Base-by-base conservation (phyloP, 495 filamentous ascomycete genomes). In the Neurospora sp. region DNA sequence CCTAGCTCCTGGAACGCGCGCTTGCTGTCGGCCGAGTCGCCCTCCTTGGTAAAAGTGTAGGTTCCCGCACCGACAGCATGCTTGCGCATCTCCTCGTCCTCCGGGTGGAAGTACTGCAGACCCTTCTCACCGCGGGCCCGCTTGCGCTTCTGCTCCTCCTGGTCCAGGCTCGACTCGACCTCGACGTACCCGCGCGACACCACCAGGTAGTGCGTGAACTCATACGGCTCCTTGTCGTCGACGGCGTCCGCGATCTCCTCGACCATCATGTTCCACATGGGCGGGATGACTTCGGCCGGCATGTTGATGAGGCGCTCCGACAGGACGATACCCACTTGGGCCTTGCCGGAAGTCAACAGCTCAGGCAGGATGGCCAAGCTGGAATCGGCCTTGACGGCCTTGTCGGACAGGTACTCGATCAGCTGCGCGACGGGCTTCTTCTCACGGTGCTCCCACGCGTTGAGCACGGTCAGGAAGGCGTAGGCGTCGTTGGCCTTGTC, bases 291-390 rank as follows among this genome's bases (percentile, higher is more conserved):
- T 82, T 98, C 92, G 37, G 92, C 85, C 20, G 96, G 96, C 85
- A 97, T 93, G 82, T 99, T 99, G 85, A 98, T 92, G 73, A 98
- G 81, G 17, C 96, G 89, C 81, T 99, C 96, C 0, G 93, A 92
- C 38, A 99, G 84, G 48, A 99, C 88, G 8, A 99, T 84, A 0
- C 96, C 96, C 53, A 97, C 75, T 16, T 61, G 87, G 68, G 88
- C 85, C 5, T 89, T 84, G 9, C 81, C 77, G 6, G 87, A 83
- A 3, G 87, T 81, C 40, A 94, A 82, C 48, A 94, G 84, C 4
- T 81, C 69, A 3, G 84, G 76, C 12, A 94, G 81, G 2, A 82
- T 78, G 3, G 86, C 81, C 40, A 94, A 84, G 31, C 31, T 35
- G 0, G 31, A 35, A 0, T 35, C 31, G 31, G 31, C 76, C 40